Evolutionary conservation across 2,329 filamentous ascomycete genomes (phyloP).

Genomic region (Periconia macrospinosa): DNA sequence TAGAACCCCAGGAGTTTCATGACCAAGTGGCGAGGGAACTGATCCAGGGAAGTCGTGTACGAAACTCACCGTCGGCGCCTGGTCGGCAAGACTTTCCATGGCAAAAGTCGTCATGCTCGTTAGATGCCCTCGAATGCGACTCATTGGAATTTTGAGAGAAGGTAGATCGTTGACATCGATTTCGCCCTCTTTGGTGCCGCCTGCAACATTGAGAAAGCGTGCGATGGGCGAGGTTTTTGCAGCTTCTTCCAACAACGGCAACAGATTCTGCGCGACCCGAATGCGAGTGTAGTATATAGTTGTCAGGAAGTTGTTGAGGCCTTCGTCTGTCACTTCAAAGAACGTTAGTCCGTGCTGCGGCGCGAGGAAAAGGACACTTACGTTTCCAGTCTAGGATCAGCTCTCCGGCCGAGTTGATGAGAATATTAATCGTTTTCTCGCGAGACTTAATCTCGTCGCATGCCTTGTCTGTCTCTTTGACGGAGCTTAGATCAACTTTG

Average conservation of each 20-base stretch:
- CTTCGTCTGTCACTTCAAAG: not conserved
- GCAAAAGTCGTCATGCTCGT: conserved; percentile 22
- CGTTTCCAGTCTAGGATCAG: not conserved
- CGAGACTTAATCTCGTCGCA: not conserved
- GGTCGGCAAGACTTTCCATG: not conserved
- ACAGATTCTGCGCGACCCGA: not conserved
- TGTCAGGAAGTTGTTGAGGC: conserved; percentile 1
- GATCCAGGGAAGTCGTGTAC: conserved; percentile 4
- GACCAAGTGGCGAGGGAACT: not conserved
- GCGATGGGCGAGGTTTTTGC: not conserved
- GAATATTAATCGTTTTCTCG: not conserved
- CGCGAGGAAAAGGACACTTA: not conserved
- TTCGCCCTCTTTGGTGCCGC: conserved; percentile 20
- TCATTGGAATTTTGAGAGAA: conserved; percentile 7
- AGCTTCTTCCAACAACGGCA: not conserved
- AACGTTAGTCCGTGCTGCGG: not conserved
- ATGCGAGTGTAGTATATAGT: conserved; percentile 5
- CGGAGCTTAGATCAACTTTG: conserved; percentile 2
- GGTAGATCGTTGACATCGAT: conserved; percentile 25
- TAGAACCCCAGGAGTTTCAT: not conserved
- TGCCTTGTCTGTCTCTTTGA: not conserved
- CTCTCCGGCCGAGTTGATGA: not conserved
- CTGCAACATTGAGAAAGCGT: conserved; percentile 7
- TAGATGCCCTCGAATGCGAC: conserved; percentile 14
- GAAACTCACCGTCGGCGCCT: conserved; percentile 5